Conservation (phyloP, 177 flowering plant genomes). For the Tripterygium wilfordii region DNA sequence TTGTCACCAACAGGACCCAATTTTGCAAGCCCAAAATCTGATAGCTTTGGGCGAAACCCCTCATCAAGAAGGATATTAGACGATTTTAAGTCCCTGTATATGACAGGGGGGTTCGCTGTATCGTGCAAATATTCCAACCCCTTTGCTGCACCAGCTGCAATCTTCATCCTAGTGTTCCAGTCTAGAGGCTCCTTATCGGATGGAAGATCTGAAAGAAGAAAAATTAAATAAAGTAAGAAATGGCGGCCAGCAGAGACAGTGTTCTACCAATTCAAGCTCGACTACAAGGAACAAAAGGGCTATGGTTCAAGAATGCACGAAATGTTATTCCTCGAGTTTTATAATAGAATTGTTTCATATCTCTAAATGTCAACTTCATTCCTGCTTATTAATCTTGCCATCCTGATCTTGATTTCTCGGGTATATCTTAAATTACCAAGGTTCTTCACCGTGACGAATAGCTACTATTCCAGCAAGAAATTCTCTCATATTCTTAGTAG, state of each 20-base stretch:
- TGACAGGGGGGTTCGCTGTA: constrained; percentile 84
- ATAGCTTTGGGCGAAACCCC: constrained; percentile 78
- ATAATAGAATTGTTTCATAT: too few relatives aligned
- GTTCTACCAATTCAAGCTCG: not conserved
- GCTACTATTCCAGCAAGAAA: too few relatives aligned
- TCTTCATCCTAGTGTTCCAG: constrained; percentile 93
- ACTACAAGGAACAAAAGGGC: too few relatives aligned
- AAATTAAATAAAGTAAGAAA: not conserved
- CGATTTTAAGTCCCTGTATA: constrained; percentile 80
- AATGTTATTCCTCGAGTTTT: too few relatives aligned
- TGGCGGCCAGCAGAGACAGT: not conserved
- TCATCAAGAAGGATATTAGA: constrained; percentile 85
- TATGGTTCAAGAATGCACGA: too few relatives aligned
- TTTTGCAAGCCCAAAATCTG: constrained; percentile 93
- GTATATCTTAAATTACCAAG: too few relatives aligned
- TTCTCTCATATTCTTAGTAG: too few relatives aligned
- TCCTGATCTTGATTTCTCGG: too few relatives aligned
- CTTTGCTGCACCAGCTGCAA: constrained; percentile 93
- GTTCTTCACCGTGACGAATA: too few relatives aligned
- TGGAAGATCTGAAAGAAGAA: constrained; percentile 49
- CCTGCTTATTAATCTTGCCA: too few relatives aligned
- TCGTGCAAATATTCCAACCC: constrained; percentile 90
- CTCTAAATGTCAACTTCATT: too few relatives aligned
- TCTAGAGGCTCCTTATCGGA: constrained; percentile 68
- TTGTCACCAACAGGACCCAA: constrained; percentile 91